Conservation (phyloP, 179 eudicot species). For the Camellia oleifera region DNA sequence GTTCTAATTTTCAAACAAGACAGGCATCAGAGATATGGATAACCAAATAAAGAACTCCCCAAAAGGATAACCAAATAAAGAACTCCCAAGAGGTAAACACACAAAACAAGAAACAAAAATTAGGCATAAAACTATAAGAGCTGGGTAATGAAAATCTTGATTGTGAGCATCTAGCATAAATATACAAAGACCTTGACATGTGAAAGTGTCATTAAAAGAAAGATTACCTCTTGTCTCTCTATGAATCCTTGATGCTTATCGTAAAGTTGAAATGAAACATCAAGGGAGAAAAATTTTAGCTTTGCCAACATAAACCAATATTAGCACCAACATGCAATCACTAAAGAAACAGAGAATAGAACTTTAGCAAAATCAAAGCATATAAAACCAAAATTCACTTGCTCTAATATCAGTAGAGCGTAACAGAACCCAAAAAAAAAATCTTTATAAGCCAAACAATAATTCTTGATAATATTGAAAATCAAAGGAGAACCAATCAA, state of each 20-base stretch:
- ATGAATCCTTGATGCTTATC: slow-evolving; percentile 93
- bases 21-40: too few relatives aligned
- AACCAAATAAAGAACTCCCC: too few relatives aligned
- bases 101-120: background rate
- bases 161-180: background rate
- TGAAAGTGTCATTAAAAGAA: background rate
- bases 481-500: too few relatives aligned
- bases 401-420: background rate
- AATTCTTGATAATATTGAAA: too few relatives aligned
- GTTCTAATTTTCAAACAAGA: too few relatives aligned
- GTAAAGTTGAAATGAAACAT: slow-evolving; percentile 82
- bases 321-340: background rate
- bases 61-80: background rate
- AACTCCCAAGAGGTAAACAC: background rate
- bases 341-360: background rate
- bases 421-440: background rate
- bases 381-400: background rate
- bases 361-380: too few relatives aligned
- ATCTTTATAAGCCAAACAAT: too few relatives aligned
- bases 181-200: slow-evolving; percentile 1
- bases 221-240: slow-evolving; percentile 73
- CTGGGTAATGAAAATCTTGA: background rate
- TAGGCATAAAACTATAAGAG: background rate
- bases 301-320: background rate
- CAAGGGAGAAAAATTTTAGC: slow-evolving; percentile 15